Conservation (phyloP, 2,329 filamentous ascomycete species). For the Neoascochyta sp. region DNA sequence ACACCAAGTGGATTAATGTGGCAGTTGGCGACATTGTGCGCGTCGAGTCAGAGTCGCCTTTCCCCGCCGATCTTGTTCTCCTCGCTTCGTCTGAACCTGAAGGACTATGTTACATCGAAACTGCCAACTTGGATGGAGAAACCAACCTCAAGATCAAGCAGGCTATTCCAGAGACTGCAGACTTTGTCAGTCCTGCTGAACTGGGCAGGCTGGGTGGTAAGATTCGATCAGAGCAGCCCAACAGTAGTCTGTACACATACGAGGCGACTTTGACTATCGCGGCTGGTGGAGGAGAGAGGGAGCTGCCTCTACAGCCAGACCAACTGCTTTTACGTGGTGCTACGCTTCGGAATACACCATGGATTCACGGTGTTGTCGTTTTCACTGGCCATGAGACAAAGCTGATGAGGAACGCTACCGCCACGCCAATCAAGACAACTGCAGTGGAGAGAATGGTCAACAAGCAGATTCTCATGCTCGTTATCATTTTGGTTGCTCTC, state of each 20-base stretch:
- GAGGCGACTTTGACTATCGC: slow-evolving; percentile 93
- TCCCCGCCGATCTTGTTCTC: slow-evolving; percentile 88
- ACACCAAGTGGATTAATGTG: slow-evolving; percentile 91
- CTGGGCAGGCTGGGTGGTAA: slow-evolving; percentile 81
- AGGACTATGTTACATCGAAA: slow-evolving; percentile 97
- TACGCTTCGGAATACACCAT: slow-evolving; percentile 91
- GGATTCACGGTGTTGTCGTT: slow-evolving; percentile 93
- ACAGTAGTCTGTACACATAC: slow-evolving; percentile 97
- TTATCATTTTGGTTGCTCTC: slow-evolving; percentile 75
- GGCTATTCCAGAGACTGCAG: slow-evolving; percentile 84
- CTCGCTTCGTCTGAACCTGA: slow-evolving; percentile 95
- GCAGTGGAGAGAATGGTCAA: slow-evolving; percentile 95
- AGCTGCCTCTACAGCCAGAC: slow-evolving; percentile 83
- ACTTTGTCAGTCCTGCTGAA: slow-evolving; percentile 81
- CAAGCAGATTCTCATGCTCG: slow-evolving; percentile 83
- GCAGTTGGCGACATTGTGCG: slow-evolving; percentile 88
- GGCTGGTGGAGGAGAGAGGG: slow-evolving; percentile 86
- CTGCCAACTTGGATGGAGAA: slow-evolving; percentile 93
- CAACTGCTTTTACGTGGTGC: slow-evolving; percentile 90
- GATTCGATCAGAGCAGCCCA: slow-evolving; percentile 91
- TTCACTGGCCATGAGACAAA: slow-evolving; percentile 99
- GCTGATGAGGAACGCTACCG: slow-evolving; percentile 96
- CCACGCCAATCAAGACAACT: slow-evolving; percentile 94
- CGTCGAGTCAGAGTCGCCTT: slow-evolving; percentile 91
- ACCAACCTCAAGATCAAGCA: slow-evolving; percentile 99